These are phyloP conservation scores for Hypomyces perniciosus DNA, from an alignment of 2,329 filamentous ascomycete genomes.

Conservation along the genomic window DNA sequence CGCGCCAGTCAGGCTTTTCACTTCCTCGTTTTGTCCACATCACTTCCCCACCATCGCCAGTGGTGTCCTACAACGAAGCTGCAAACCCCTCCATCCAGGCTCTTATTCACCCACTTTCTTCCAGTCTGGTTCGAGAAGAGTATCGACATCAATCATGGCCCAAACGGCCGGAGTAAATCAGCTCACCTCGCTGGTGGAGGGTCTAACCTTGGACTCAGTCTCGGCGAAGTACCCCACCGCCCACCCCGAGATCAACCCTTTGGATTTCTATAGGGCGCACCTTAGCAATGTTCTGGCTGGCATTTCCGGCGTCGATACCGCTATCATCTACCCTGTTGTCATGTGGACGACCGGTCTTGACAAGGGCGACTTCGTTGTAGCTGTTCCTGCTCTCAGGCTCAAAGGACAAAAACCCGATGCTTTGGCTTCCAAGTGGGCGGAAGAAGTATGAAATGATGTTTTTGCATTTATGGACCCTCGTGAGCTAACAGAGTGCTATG, in stretches of 20 bases:
- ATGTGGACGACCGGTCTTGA: slow-evolving; percentile 75
- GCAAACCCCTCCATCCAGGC: slow-evolving; percentile 1
- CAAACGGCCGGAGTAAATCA: slow-evolving; percentile 10
- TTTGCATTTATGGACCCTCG: neutral
- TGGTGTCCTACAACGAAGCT: neutral
- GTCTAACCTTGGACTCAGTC: slow-evolving; percentile 15
- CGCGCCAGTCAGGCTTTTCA: neutral
- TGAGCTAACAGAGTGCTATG: slow-evolving; percentile 7
- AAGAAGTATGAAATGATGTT: slow-evolving; percentile 41
- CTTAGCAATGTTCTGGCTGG: slow-evolving; percentile 62
- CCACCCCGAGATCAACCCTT: slow-evolving; percentile 63
- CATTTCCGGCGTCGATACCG: slow-evolving; percentile 63
- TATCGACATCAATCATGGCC: slow-evolving; percentile 3
- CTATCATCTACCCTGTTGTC: slow-evolving; percentile 67
- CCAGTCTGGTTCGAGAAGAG: neutral
- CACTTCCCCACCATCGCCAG: neutral
- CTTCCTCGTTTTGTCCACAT: slow-evolving; percentile 1
- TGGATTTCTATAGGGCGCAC: slow-evolving; percentile 75
- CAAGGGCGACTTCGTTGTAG: slow-evolving; percentile 75
- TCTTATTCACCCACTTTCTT: neutral
- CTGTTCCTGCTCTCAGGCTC: slow-evolving; percentile 72
- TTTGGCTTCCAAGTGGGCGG: slow-evolving; percentile 55
- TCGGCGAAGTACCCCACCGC: slow-evolving; percentile 10
- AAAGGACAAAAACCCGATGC: slow-evolving; percentile 63
- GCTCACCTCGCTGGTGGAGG: slow-evolving; percentile 14